Percentiles rank a stretch among this genome's conserved stretches.
Evolutionary conservation across 2,329 filamentous ascomycete species (phyloP).

Genomic region (Raffaelea deltoideospora): DNA sequence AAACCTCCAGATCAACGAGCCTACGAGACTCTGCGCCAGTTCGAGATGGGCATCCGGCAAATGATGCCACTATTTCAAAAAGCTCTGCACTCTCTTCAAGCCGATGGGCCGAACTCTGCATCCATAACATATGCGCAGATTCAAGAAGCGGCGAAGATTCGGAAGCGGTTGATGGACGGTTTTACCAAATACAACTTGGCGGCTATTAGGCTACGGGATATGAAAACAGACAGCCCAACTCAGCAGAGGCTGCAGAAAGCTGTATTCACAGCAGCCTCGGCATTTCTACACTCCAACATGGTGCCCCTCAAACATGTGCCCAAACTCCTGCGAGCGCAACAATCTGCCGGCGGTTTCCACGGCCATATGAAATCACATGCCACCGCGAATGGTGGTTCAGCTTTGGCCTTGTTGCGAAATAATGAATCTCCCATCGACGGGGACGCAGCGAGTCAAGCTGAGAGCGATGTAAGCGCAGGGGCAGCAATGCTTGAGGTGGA

Average conservation of each 20-base stretch:
- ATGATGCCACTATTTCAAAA: constrained; percentile 76
- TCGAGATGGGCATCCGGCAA: constrained; percentile 71
- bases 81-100: constrained; percentile 55
- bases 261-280: constrained; percentile 67
- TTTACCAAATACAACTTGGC: constrained; percentile 79
- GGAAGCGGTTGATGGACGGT: constrained; percentile 77
- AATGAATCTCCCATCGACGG: no score
- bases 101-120: constrained; percentile 21
- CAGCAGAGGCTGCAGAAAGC: constrained; percentile 66
- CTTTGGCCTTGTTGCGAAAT: no score
- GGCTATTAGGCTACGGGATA: constrained; percentile 64
- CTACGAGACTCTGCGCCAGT: constrained; percentile 73
- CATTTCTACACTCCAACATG: constrained; percentile 82
- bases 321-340: constrained; percentile 39
- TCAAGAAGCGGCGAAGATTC: constrained; percentile 72
- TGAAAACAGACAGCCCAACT: constrained; percentile 56
- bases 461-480: constrained; percentile 35
- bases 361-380: no score
- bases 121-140: constrained; percentile 51
- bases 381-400: no score
- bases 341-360: constrained; percentile 15
- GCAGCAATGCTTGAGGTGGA: constrained; percentile 56
- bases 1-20: constrained; percentile 63
- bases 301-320: constrained; percentile 67
- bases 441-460: constrained; percentile 32